Base-by-base conservation (phyloP, 768 basidiomycete genomes). In the Tricholoma hemisulphureum region DNA sequence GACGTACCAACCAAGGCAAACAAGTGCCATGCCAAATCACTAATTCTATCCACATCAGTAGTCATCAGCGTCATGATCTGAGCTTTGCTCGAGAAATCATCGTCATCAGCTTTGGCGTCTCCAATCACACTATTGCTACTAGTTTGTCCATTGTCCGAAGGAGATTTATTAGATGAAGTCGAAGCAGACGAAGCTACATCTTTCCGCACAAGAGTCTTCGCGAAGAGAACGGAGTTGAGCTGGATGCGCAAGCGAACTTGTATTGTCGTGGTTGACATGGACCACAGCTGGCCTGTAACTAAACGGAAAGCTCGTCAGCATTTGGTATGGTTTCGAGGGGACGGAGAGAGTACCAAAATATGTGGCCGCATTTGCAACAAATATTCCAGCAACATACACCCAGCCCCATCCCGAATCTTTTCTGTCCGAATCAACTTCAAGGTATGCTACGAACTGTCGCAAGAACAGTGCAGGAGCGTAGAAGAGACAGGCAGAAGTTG, bases 61-160 rank as follows among this genome's bases (percentile, higher is more conserved):
- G 94, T 95, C 91, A 96, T 95, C 26, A 96, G 81, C 2, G 91
- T 95, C 93, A 96, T 95, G 64, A 97, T 86, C 73, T 96, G 84
- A 6, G 84, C 83, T 66, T 87, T 86, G 67, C 81, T 84, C 8
- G 83, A 84, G 61, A 86, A 84, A 49, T 85, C 83, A 21, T 82
- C 80, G 56, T 85, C 83, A 10, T 82, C 79, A 31, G 69, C 74
- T 49, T 77, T 74, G 34, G 71, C 69, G 16, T 68, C 24, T 16
- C 24, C 46, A 21, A 4, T 35, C 2, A 28, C 26, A 16, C 23
- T 20, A 24, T n/a, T n/a, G n/a, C 18, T 10, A 26, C 13, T 52
- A 26, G 32, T 6, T 24, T 23, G 31, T 21, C 24, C 34, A 11
- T 13, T 20, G 9, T 35, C 20, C n/a, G 49, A 4, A 20, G 14